These are phyloP conservation scores for Rhodotorula babjevae DNA, from an alignment of 768 basidiomycete genomes.

Conservation along the genomic window DNA sequence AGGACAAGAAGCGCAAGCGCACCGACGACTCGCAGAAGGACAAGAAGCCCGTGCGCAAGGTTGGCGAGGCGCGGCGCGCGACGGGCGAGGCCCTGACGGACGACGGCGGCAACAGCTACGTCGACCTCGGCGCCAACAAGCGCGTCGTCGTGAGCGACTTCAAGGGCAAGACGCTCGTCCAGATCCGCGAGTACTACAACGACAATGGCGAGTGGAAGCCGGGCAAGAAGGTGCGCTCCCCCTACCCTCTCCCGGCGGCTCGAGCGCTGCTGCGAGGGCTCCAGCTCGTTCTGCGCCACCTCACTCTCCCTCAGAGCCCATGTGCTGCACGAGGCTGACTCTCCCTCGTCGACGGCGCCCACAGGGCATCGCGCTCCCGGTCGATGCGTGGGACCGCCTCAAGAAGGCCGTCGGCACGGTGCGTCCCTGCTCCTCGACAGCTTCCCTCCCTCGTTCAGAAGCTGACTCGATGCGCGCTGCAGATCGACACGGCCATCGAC, in stretches of 20 bases:
- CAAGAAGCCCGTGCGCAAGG: slow-evolving; percentile 17
- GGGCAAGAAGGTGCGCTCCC: slow-evolving; percentile 33
- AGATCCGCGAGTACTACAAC: slow-evolving; percentile 46
- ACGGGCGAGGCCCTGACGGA: not conserved
- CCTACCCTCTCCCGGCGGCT: too few relatives aligned
- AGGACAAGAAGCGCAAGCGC: slow-evolving; percentile 16
- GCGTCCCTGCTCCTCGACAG: not conserved
- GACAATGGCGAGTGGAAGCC: slow-evolving; percentile 43
- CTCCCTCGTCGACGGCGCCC: too few relatives aligned
- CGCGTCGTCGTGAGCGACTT: slow-evolving; percentile 44
- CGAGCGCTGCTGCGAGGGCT: too few relatives aligned
- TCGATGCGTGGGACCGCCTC: slow-evolving; percentile 43
- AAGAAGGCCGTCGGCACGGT: slow-evolving; percentile 17
- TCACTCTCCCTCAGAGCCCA: not conserved
- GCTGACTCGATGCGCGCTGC: not conserved
- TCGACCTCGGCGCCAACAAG: slow-evolving; percentile 41
- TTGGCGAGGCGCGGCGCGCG: not conserved
- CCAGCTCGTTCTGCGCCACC: too few relatives aligned
- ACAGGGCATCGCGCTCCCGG: slow-evolving; percentile 41
- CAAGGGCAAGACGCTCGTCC: slow-evolving; percentile 43
- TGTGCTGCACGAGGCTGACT: not conserved
- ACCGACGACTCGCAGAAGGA: slow-evolving; percentile 1
- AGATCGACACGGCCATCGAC: slow-evolving; percentile 40
- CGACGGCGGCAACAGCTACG: slow-evolving; percentile 19
- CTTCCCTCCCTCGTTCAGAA: not conserved